These are phyloP conservation scores for Furculomyces boomerangus DNA, from an alignment of 371 early-diverging fungal genomes.

Conservation along the genomic window DNA sequence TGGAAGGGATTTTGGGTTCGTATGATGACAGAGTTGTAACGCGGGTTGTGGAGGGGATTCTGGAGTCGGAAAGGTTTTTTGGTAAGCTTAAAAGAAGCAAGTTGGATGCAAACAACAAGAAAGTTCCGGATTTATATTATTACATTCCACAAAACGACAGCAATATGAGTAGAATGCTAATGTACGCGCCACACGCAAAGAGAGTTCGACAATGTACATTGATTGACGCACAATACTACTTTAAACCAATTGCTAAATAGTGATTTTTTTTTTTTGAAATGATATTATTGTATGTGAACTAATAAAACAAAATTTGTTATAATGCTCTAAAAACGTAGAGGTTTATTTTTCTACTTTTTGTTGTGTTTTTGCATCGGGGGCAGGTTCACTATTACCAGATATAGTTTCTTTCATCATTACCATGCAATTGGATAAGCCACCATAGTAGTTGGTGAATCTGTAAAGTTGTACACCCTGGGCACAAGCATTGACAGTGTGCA, in stretches of 20 bases:
- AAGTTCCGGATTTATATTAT: slow-evolving; percentile 24
- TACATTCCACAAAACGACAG: slow-evolving; percentile 18
- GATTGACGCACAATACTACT: slow-evolving; percentile 25
- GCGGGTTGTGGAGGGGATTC: no score
- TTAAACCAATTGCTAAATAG: slow-evolving; percentile 18
- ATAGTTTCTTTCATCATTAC: slow-evolving; percentile 1
- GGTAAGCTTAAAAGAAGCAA: slow-evolving; percentile 22
- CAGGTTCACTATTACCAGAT: not conserved
- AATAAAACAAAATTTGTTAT: not conserved
- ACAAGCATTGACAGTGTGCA: slow-evolving; percentile 78
- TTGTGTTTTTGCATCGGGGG: not conserved
- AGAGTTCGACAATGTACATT: slow-evolving; percentile 25
- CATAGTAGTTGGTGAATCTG: slow-evolving; percentile 59
- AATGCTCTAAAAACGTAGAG: not conserved
- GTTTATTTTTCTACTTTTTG: not conserved
- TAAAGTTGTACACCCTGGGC: slow-evolving; percentile 74
- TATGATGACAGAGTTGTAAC: no score
- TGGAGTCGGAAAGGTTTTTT: no score
- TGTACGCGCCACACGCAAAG: slow-evolving; percentile 23
- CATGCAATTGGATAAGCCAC: slow-evolving; percentile 11
- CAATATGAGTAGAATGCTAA: slow-evolving; percentile 14
- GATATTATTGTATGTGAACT: not conserved
- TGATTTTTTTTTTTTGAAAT: not conserved
- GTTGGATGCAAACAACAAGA: slow-evolving; percentile 23
- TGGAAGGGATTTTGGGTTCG: no score